Base-by-base conservation (phyloP, 306 rosid species). In the Potentilla sterilis region DNA sequence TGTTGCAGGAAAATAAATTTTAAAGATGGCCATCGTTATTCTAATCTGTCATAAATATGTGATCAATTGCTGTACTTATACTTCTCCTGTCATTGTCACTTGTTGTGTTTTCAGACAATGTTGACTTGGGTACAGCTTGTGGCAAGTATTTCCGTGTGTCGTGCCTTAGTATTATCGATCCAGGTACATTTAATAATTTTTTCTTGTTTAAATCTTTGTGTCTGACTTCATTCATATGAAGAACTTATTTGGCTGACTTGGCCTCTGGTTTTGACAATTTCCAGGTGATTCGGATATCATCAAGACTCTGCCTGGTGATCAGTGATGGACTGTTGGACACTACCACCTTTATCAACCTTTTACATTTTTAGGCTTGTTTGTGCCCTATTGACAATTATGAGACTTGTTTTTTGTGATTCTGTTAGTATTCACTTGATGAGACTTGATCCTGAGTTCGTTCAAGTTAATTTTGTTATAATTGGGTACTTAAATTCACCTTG, bases 251-350 rank as follows among this genome's bases (percentile, higher is more conserved):
- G 22, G 66, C 77, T 74, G 57, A 74, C 47, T 43, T 44, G 51
- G 16, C 47, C 63, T 40, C 16, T 21, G 63, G 11, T 7, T 18
- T 0, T 24, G 22, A 3, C 52, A 4, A 67, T 84, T 65, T 62
- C 21, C 48, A 86, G 89, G 89, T 77, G 89, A 86, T 78, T 86
- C 89, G 2, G 87, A 83, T 74, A 86, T 86, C 44, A 83, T 86
- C 74, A 86, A 86, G 77, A 54, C 85, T 0, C 79, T 86, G 62
- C 87, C 86, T 0, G 75, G 81, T 52, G 87, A 83, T 67, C 87
- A 80, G 77, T 86, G 83, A 83, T 54, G 7, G 58, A 57, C 47
- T 34, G 42, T 19, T 14, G 61, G 22, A 63, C 8, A 1, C 40
- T n/a, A 1, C 6, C 14, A 24, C 48, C 2, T 18, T 18, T 35